Evolutionary conservation across 306 rosid species (phyloP), one percentile per base, ranked within the genome.

Genomic region (Styphnolobium japonicum): DNA sequence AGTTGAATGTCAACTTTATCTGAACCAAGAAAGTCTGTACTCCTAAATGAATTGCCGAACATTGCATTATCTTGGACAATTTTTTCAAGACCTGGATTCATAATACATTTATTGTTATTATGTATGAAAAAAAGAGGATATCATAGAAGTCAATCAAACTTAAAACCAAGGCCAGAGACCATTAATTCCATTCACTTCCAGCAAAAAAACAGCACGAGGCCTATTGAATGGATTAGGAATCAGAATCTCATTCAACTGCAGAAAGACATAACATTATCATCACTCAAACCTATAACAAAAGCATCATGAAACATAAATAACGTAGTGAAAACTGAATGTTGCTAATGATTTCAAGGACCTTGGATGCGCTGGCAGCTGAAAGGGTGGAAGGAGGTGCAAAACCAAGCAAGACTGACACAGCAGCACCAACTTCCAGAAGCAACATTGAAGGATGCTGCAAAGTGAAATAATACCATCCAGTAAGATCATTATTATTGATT

Each of bases 201-300:
- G 92, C 83, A 87, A 78, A 67, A 93, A 85, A 73, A 91, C 98
- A 45, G 96, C 91, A 29, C 85, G 91, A 19, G 99, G 99, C 85
- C 97, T 91, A 21, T 86, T 81, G 88, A 96, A 93, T 7, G 99
- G 99, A 90, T 96, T 91, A 42, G 99, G 99, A 68, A 27, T 53
- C 53, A 96, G 88, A 80, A 96, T 71, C 56, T 84, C 93, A 87
- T 93, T 92, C 87, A 96, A 87, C 99, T 95, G 97, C 85, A 78
- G 39, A 86, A 75, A 33, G 33, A 60, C 66, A 72, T 4, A 73
- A 80, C 8, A 77, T 56, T 10, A 67, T 60, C 43, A 79, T 33
- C 27, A 64, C 73, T 81, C 45, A 83, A 80, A 76, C 63, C 73
- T 69, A 56, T 6, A 70, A 67, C 14, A 51, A 45, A 82, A 37